Percentiles rank a stretch among this genome's conserved stretches.
These are phyloP conservation scores for Rhytidiadelphus loreus DNA, from an alignment of 225 moss, liverwort and hornwort species.

Conservation along the genomic window DNA sequence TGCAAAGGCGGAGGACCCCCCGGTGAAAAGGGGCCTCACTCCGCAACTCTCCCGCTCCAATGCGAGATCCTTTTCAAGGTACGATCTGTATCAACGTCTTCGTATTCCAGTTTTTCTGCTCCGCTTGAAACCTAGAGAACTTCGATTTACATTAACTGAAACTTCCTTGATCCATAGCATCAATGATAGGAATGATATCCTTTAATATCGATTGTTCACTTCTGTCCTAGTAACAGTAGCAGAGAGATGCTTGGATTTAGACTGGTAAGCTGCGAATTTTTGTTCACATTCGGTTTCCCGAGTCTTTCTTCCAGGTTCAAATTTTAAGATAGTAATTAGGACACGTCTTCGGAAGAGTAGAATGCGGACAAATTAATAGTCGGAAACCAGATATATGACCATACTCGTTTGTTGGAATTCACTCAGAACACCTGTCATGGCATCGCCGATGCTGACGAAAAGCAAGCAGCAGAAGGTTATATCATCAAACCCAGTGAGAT, in stretches of 20 bases:
- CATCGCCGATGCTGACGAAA: neutral
- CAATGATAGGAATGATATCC: neutral
- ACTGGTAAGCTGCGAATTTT: neutral
- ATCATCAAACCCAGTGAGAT: neutral
- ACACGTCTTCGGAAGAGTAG: neutral
- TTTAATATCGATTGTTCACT: neutral
- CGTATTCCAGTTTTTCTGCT: neutral
- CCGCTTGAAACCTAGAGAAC: neutral
- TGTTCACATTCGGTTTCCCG: neutral
- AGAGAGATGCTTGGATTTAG: neutral
- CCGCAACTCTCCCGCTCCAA: conserved; percentile 44
- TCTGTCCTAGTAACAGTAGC: neutral
- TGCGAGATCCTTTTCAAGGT: conserved; percentile 48
- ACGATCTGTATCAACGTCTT: neutral
- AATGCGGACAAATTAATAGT: neutral
- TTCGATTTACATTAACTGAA: neutral
- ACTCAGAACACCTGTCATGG: conserved; percentile 8
- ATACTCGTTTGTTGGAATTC: neutral
- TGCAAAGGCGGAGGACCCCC: neutral
- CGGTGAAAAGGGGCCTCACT: neutral
- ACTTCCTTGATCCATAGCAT: neutral
- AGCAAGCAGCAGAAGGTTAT: neutral
- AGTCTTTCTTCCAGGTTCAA: neutral
- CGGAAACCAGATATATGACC: neutral
- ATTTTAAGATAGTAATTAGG: neutral